Percentiles rank a stretch among this genome's conserved stretches.
Conservation (phyloP, 2,329 filamentous ascomycete genomes). For the Endoconidiophora laricicola region DNA sequence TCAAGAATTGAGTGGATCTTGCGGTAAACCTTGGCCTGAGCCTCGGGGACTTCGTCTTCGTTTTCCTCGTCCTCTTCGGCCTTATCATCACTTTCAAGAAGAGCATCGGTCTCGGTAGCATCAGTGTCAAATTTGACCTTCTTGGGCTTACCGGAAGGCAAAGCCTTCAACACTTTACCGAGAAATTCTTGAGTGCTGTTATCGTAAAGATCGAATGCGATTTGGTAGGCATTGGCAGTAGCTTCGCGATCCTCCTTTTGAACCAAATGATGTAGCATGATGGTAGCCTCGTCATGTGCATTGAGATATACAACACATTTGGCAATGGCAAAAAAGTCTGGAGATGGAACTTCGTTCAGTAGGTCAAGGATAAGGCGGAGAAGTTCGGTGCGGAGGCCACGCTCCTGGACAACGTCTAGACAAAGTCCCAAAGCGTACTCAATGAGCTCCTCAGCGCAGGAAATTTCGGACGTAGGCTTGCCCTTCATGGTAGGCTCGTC, state of each 20-base stretch:
- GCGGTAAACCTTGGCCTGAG: conserved; percentile 38
- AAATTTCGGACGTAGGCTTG: conserved; percentile 32
- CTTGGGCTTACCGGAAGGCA: conserved; percentile 39
- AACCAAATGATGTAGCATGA: conserved; percentile 68
- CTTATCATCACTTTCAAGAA: conserved; percentile 30
- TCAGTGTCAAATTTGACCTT: conserved; percentile 29
- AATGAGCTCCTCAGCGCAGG: conserved; percentile 75
- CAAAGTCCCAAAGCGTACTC: conserved; percentile 92
- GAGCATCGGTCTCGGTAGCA: conserved; percentile 29
- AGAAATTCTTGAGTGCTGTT: conserved; percentile 97
- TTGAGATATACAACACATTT: conserved; percentile 95
- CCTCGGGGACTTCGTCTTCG: conserved; percentile 36
- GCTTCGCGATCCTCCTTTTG: conserved; percentile 62
- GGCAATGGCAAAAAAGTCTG: conserved; percentile 95
- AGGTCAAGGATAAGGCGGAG: conserved; percentile 83
- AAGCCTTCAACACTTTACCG: conserved; percentile 66
- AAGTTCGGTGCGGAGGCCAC: conserved; percentile 68
- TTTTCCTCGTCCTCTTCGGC: conserved; percentile 25
- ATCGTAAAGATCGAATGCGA: conserved; percentile 95
- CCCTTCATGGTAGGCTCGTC: conserved; percentile 58
- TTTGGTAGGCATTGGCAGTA: conserved; percentile 81
- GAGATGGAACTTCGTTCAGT: conserved; percentile 79
- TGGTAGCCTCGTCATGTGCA: conserved; percentile 76
- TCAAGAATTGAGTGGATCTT: conserved; percentile 57
- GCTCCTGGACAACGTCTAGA: conserved; percentile 95